These are phyloP conservation scores for Diplotaxis tenuifolia DNA, from an alignment of 345 rosid species.

Conservation along the genomic window DNA sequence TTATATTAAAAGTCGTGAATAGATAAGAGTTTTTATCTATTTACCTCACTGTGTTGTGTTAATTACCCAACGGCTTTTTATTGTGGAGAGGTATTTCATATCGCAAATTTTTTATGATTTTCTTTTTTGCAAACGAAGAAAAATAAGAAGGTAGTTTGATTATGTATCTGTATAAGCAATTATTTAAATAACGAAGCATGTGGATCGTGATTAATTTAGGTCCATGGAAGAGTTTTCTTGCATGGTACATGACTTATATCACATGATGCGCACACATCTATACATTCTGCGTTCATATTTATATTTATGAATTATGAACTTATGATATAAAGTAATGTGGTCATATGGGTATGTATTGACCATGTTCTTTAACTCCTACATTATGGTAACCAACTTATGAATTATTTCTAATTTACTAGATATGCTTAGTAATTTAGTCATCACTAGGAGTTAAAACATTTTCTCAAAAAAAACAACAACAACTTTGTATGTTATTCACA, in stretches of 20 bases:
- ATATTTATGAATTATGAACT: not conserved
- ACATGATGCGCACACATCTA: not conserved
- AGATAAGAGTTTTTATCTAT: not conserved
- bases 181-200: constrained; percentile 16
- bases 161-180: not conserved
- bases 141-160: constrained; percentile 17
- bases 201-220: constrained; percentile 29
- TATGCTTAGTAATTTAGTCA: not conserved
- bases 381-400: not conserved
- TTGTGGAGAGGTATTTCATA: not conserved
- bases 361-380: not conserved
- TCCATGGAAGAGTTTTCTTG: constrained; percentile 32
- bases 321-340: not conserved
- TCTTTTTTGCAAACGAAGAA: constrained; percentile 5
- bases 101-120: not conserved
- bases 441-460: not conserved
- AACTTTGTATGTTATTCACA: not conserved
- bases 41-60: not conserved
- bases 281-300: not conserved
- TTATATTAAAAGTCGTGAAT: not conserved
- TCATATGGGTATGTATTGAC: not conserved
- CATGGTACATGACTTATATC: constrained; percentile 25
- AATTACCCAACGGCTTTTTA: too few species aligned
- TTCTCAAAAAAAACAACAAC: not conserved
- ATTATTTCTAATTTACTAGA: not conserved